phyloP scores from a whole-genome alignment of 176 grass and related monocot species.

The Triticum urartu region DNA sequence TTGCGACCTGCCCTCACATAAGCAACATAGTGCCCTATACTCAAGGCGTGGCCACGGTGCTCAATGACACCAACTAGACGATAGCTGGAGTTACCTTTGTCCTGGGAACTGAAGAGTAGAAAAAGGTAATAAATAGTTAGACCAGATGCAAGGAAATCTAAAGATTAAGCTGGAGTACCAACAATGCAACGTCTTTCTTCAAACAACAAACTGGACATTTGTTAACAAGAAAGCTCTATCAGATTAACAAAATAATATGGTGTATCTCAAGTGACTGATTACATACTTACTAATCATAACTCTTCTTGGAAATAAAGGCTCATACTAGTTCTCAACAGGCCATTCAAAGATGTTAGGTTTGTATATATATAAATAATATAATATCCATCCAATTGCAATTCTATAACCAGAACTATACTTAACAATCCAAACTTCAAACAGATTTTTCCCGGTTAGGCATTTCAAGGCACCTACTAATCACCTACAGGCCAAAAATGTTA shows the following conservation, averaged over 20 bases:
- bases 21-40: slow-evolving; percentile 50
- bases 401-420: not conserved
- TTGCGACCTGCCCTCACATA: slow-evolving; percentile 43
- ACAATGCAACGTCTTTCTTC: not conserved
- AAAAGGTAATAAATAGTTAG: not conserved
- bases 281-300: not conserved
- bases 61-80: slow-evolving; percentile 47
- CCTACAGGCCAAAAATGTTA: not conserved
- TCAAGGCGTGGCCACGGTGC: slow-evolving; percentile 16
- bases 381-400: not conserved
- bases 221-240: slow-evolving; percentile 10
- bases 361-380: too few relatives aligned
- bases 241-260: not conserved
- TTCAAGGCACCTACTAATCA: not conserved
- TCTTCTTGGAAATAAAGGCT: not conserved
- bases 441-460: not conserved
- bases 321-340: not conserved
- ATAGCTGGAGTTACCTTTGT: slow-evolving; percentile 35
- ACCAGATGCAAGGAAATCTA: slow-evolving; percentile 7
- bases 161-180: not conserved
- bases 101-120: slow-evolving; percentile 30
- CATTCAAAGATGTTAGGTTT: too few relatives aligned
- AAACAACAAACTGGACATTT: not conserved
- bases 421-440: not conserved
- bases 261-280: not conserved